Evolutionary conservation across 345 rosid genomes (phyloP), one percentile per base, ranked within the genome.

Genomic region (Nephelium lappaceum): DNA sequence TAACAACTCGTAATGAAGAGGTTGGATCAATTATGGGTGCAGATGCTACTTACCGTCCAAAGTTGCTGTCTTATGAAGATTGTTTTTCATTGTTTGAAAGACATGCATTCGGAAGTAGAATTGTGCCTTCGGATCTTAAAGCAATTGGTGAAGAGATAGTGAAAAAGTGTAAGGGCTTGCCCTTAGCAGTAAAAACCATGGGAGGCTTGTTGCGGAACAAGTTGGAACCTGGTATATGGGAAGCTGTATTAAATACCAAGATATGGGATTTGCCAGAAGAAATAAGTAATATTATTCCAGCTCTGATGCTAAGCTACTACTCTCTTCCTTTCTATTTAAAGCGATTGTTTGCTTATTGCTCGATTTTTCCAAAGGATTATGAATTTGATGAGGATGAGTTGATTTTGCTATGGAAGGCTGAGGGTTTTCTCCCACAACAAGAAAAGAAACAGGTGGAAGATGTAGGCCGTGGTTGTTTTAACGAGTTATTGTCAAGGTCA

Each of bases 81-180:
- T 77, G 77, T 38, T 11, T 31, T 60, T 39, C 67, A 27, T 45
- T 81, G 16, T 43, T 81, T 4, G 51, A 67, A 0, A n/a, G 18
- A 19, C 72, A 66, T 47, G 51, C 3, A 3, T 60, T 5, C 6
- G 31, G 25, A 23, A 55, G 16, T 23, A 38, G 73, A 11, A 41
- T 43, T 70, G n/a, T 11, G 12, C 57, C 39, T 24, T 71, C 58
- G 0, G 1, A 75, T 11, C 27, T 80, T 14, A 31, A 72, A 27
- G 19, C 3, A 0, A 69, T 71, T 53, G 55, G 66, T 38, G 23
- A 38, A 12, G 66, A 75, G 69, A 68, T 78, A 27, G 78, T 78
- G 14, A 11, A 25, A 42, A 71, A 74, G 69, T 79, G 71, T 62
- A 63, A 51, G 61, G 80, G 80, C 0, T 55, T 77, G 42, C 80